A percentile compares a stretch with the other conserved stretches of the same genome.
Conservation (phyloP, 805 yeast genomes). For the Starmera quercuum region DNA sequence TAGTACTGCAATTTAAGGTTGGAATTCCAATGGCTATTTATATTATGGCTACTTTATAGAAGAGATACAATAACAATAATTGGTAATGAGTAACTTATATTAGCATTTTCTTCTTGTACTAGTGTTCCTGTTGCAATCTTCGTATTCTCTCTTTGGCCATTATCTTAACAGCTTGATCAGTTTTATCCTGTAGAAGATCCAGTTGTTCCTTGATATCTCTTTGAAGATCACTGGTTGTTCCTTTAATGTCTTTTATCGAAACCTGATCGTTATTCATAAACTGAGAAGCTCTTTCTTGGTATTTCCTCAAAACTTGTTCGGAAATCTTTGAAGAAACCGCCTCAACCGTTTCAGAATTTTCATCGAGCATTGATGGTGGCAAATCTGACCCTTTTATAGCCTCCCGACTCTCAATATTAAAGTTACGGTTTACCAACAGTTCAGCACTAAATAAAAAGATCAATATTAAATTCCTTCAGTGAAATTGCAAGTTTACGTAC, state of each 20-base stretch:
- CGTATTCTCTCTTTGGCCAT: conserved; percentile 28
- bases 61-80: too few species aligned
- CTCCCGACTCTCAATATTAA: conserved; percentile 8
- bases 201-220: conserved; percentile 30
- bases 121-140: too few species aligned
- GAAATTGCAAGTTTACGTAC: too few species aligned
- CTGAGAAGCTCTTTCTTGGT: conserved; percentile 1
- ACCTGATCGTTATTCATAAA: neutral
- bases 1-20: too few species aligned
- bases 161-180: conserved; percentile 32
- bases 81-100: too few species aligned
- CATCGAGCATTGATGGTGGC: conserved; percentile 19
- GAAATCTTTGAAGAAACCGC: conserved; percentile 23
- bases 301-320: conserved; percentile 18
- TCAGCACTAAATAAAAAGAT: neutral
- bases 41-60: too few species aligned
- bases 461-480: too few species aligned
- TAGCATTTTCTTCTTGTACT: neutral
- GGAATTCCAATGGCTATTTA: too few species aligned
- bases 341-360: conserved; percentile 28
- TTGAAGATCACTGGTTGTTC: conserved; percentile 14
- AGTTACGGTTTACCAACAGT: conserved; percentile 8
- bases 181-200: conserved; percentile 29
- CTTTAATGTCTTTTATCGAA: neutral
- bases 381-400: conserved; percentile 9